Percentiles rank a stretch among this genome's conserved stretches.
These are phyloP conservation scores for Rhodomyrtus tomentosa DNA, from an alignment of 345 rosid genomes.

Conservation along the genomic window DNA sequence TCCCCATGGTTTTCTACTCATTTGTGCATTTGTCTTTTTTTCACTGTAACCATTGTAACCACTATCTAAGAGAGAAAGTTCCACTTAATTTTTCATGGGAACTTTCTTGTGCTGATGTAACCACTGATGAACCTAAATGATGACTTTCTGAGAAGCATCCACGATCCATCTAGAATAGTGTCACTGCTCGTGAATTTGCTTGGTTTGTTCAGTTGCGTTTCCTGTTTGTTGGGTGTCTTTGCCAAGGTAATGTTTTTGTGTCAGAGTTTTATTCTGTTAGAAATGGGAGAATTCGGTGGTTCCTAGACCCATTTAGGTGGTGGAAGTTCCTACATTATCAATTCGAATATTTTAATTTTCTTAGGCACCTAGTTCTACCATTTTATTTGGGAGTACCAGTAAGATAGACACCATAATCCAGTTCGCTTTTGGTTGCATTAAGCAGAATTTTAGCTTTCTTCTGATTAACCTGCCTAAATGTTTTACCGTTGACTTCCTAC, in stretches of 20 bases:
- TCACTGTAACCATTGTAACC: background rate
- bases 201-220: background rate
- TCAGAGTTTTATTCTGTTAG: background rate
- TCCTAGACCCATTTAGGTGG: background rate
- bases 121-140: background rate
- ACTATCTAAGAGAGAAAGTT: background rate
- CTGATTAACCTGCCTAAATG: background rate
- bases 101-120: background rate
- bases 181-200: background rate
- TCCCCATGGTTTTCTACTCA: background rate
- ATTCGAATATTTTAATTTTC: background rate
- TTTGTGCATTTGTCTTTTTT: background rate
- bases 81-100: background rate
- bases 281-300: background rate
- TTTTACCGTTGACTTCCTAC: background rate
- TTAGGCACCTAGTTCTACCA: background rate
- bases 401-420: background rate
- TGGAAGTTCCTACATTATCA: background rate
- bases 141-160: background rate
- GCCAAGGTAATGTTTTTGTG: background rate
- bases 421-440: background rate
- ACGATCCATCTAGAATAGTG: background rate
- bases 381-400: background rate
- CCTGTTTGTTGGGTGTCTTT: background rate
- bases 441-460: background rate